Conservation (phyloP, 2,329 filamentous ascomycete genomes). For the Scolecobasidium constrictum region DNA sequence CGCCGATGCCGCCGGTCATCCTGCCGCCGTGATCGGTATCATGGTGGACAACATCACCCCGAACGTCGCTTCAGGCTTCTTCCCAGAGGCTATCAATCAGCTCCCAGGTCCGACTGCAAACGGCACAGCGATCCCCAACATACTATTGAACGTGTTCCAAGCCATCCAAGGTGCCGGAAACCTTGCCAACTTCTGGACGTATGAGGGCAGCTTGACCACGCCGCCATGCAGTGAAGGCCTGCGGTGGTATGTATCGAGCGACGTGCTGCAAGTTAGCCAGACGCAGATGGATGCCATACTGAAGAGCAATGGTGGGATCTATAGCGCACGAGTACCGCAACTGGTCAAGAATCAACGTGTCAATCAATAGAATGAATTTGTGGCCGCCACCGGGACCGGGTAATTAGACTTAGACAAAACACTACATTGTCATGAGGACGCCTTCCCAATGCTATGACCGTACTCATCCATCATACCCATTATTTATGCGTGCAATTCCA, state of each 20-base stretch:
- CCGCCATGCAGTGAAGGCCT: slow-evolving; percentile 38
- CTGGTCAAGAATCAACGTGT: too few species aligned
- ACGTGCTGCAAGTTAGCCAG: slow-evolving; percentile 31
- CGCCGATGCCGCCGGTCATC: slow-evolving; percentile 29
- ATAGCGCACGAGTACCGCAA: too few species aligned
- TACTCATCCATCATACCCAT: too few species aligned
- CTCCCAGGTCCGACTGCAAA: too few species aligned
- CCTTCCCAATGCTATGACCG: too few species aligned
- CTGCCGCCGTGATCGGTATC: slow-evolving; percentile 36
- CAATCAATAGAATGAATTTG: too few species aligned
- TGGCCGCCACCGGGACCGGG: too few species aligned
- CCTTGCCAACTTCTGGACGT: slow-evolving; percentile 39
- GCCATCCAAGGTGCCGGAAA: slow-evolving; percentile 26
- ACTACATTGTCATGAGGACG: too few species aligned
- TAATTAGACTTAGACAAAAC: too few species aligned
- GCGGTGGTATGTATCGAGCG: slow-evolving; percentile 33
- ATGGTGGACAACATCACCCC: slow-evolving; percentile 28
- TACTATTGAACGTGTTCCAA: slow-evolving; percentile 20
- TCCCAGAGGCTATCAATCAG: slow-evolving; percentile 28
- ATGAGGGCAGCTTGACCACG: slow-evolving; percentile 36
- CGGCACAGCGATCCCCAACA: slow-evolving; percentile 13
- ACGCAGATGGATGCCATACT: slow-evolving; percentile 39
- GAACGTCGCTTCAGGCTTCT: neutral
- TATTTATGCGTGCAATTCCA: too few species aligned
- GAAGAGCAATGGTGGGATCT: too few species aligned